Conservation (phyloP, 192 early-diverging fungal genomes). For the Mortierella claussenii region DNA sequence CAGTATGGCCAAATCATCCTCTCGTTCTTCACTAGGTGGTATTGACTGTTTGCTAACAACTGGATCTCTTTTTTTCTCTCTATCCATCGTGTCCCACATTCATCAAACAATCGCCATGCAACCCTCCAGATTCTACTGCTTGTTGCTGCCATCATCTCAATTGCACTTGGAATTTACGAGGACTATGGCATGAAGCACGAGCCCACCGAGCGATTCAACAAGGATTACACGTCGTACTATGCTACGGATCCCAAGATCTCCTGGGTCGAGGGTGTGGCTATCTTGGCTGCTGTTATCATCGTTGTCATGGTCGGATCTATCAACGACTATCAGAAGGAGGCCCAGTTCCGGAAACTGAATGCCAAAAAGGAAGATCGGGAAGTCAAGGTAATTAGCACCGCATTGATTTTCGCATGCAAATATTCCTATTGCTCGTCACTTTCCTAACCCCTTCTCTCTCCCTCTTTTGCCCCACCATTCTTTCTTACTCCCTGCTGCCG, state of each 20-base stretch:
- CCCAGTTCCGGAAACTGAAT: constrained; percentile 86
- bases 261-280: constrained; percentile 91
- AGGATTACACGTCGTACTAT: constrained; percentile 57
- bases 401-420: no score
- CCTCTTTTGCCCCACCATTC: no score
- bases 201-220: constrained; percentile 21
- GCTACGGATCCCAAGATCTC: constrained; percentile 65
- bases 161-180: constrained; percentile 84
- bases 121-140: constrained; percentile 73
- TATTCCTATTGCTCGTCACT: no score
- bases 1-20: no score
- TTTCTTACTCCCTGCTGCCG: no score
- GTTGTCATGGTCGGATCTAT: constrained; percentile 81
- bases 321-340: constrained; percentile 90
- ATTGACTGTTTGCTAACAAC: no score
- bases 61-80: no score
- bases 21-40: no score
- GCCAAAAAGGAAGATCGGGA: constrained; percentile 87
- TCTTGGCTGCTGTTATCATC: constrained; percentile 82
- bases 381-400: constrained; percentile 74
- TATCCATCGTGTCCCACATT: no score
- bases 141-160: constrained; percentile 81
- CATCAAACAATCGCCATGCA: no score
- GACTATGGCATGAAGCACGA: constrained; percentile 65
- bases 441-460: no score